These are phyloP conservation scores for Schizonepeta tenuifolia DNA, from an alignment of 257 asterid species.

Conservation along the genomic window DNA sequence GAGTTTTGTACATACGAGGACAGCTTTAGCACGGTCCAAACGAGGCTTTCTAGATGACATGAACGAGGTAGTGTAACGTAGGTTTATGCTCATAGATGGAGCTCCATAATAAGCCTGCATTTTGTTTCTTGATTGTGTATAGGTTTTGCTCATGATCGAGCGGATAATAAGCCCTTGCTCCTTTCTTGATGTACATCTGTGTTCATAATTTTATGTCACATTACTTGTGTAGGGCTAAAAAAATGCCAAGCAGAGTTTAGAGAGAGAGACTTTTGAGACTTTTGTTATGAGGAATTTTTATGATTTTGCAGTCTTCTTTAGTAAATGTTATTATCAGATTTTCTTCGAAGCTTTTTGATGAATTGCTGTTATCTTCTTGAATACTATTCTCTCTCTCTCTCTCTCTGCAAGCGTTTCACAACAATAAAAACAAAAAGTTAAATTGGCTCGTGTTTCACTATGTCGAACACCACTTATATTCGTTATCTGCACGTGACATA, in stretches of 20 bases:
- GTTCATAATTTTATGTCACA: slow-evolving; percentile 13
- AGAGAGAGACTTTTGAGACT: background rate
- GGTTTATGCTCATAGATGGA: slow-evolving; percentile 16
- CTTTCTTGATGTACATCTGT: slow-evolving; percentile 29
- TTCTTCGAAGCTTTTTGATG: background rate
- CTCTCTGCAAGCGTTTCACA: too few relatives aligned
- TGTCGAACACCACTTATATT: too few relatives aligned
- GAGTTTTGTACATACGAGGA: slow-evolving; percentile 38
- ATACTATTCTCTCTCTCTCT: too few relatives aligned
- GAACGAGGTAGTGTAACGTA: slow-evolving; percentile 26
- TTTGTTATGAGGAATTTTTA: slow-evolving; percentile 8
- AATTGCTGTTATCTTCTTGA: background rate
- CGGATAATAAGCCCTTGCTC: slow-evolving; percentile 35
- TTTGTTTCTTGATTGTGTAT: slow-evolving; percentile 32
- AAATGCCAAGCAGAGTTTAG: slow-evolving; percentile 8
- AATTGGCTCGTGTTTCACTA: too few relatives aligned
- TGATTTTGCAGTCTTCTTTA: slow-evolving; percentile 17
- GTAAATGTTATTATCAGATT: slow-evolving; percentile 8
- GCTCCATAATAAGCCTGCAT: slow-evolving; percentile 34
- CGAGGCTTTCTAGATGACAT: slow-evolving; percentile 25
- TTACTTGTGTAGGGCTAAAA: slow-evolving; percentile 24
- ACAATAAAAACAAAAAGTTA: too few relatives aligned
- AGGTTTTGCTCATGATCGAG: slow-evolving; percentile 32
- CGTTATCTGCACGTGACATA: background rate
- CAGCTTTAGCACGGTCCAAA: background rate